phyloP scores from a whole-genome alignment of 1,139 yeast genomes.

The Lodderomyces jiufengensis region DNA sequence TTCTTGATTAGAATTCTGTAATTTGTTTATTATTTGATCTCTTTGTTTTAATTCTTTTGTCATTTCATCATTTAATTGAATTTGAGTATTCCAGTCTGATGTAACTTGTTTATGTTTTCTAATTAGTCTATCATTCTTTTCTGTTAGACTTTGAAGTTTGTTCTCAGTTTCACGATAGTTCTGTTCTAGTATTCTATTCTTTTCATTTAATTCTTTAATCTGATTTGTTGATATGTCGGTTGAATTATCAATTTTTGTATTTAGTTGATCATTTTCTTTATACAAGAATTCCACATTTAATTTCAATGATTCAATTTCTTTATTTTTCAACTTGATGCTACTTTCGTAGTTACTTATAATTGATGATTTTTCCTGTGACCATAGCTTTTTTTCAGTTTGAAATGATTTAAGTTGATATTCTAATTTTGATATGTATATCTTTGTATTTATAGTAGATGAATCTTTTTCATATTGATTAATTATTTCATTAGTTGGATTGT shows the following conservation, averaged over 20 bases:
- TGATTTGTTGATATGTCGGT: constrained; percentile 38
- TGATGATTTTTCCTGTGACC: constrained; percentile 32
- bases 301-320: constrained; percentile 37
- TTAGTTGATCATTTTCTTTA: constrained; percentile 53
- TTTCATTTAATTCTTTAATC: constrained; percentile 34
- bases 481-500: constrained; percentile 12
- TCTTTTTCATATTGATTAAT: not conserved
- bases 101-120: constrained; percentile 29
- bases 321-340: constrained; percentile 28
- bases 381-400: constrained; percentile 31
- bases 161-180: constrained; percentile 18
- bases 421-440: constrained; percentile 24
- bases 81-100: constrained; percentile 29
- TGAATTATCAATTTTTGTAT: constrained; percentile 47
- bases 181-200: constrained; percentile 35
- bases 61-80: constrained; percentile 28
- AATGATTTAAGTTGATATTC: constrained; percentile 28
- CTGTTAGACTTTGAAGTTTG: constrained; percentile 20
- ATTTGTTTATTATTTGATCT: constrained; percentile 14
- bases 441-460: constrained; percentile 11
- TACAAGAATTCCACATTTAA: constrained; percentile 56
- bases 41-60: constrained; percentile 23
- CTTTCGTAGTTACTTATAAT: constrained; percentile 27
- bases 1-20: constrained; percentile 39
- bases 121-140: constrained; percentile 21